Evolutionary conservation across 352 stramenopile species (phyloP).

Genomic region (Phytopythium helicoides): DNA sequence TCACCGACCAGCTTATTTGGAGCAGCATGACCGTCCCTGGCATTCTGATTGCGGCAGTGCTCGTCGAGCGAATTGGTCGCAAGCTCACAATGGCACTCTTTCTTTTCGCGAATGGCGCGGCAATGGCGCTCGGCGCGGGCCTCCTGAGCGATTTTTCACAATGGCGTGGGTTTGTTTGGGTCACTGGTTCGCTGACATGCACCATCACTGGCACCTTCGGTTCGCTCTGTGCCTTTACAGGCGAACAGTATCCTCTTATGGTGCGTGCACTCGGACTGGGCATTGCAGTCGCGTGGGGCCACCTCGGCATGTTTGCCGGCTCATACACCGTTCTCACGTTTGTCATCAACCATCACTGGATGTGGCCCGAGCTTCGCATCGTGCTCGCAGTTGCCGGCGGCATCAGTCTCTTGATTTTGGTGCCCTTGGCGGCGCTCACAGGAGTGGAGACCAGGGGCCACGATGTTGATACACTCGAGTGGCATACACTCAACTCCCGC

Average conservation of each 20-base stretch:
- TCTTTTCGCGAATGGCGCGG: conserved; percentile 18
- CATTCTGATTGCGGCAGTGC: conserved; percentile 32
- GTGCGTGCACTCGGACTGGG: conserved; percentile 41
- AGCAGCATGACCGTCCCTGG: conserved; percentile 33
- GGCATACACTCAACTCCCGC: conserved; percentile 14
- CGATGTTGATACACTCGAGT: conserved; percentile 33
- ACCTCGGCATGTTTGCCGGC: conserved; percentile 40
- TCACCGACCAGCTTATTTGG: conserved; percentile 34
- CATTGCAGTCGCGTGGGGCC: conserved; percentile 27
- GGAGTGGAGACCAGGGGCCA: conserved; percentile 28
- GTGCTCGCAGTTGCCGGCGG: conserved; percentile 17
- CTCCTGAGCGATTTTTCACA: conserved; percentile 16
- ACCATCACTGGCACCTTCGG: conserved; percentile 25
- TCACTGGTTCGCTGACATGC: conserved; percentile 20
- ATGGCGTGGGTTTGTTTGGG: conserved; percentile 5
- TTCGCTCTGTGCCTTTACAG: conserved; percentile 32
- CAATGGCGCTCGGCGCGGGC: conserved; percentile 24
- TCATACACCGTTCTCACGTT: conserved; percentile 27
- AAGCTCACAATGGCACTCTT: conserved; percentile 31
- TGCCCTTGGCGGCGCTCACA: conserved; percentile 27
- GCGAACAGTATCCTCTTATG: conserved; percentile 45
- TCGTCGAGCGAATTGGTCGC: conserved; percentile 34
- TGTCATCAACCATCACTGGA: conserved; percentile 19
- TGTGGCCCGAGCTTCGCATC: conserved; percentile 24
- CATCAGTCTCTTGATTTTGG: conserved; percentile 11